Conservation (phyloP, 208 protist species). For the Leptomonas pyrrhocoris region DNA sequence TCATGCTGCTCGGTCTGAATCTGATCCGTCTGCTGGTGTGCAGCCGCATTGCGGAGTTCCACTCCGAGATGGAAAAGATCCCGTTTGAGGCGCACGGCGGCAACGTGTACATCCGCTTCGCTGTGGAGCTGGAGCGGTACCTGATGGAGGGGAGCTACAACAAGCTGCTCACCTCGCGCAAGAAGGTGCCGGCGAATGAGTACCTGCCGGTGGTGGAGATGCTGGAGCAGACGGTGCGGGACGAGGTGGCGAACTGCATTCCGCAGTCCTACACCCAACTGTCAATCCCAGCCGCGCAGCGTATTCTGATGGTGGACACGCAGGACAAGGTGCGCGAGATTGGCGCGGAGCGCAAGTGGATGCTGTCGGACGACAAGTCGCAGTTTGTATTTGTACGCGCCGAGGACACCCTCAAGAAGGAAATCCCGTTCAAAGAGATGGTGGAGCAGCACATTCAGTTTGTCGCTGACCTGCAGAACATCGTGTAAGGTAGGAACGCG, state of each 20-base stretch:
- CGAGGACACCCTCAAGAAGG: constrained; percentile 70
- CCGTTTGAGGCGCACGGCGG: constrained; percentile 66
- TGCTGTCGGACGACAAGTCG: constrained; percentile 44
- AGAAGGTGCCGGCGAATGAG: constrained; percentile 89
- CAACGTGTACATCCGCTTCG: constrained; percentile 86
- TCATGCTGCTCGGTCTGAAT: constrained; percentile 90
- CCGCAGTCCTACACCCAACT: constrained; percentile 84
- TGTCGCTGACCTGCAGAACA: constrained; percentile 80
- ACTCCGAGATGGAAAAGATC: constrained; percentile 93
- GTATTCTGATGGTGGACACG: constrained; percentile 86
- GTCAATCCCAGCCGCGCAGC: constrained; percentile 76
- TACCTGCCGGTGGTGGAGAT: constrained; percentile 91
- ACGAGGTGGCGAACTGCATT: constrained; percentile 91
- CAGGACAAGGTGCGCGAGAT: constrained; percentile 72
- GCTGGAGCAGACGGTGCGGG: constrained; percentile 88
- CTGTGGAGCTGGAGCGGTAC: constrained; percentile 88
- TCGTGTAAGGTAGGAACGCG: constrained; percentile 55
- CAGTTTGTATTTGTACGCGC: constrained; percentile 81
- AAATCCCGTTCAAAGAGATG: constrained; percentile 86
- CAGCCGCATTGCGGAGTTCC: constrained; percentile 91
- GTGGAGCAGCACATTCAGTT: constrained; percentile 79
- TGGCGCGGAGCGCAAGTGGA: constrained; percentile 63
- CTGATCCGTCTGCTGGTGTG: constrained; percentile 86
- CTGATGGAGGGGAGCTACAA: constrained; percentile 95
- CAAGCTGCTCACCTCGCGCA: constrained; percentile 86